Evolutionary conservation across 2,329 filamentous ascomycete genomes (phyloP).

Genomic region (Thyridium curvatum): DNA sequence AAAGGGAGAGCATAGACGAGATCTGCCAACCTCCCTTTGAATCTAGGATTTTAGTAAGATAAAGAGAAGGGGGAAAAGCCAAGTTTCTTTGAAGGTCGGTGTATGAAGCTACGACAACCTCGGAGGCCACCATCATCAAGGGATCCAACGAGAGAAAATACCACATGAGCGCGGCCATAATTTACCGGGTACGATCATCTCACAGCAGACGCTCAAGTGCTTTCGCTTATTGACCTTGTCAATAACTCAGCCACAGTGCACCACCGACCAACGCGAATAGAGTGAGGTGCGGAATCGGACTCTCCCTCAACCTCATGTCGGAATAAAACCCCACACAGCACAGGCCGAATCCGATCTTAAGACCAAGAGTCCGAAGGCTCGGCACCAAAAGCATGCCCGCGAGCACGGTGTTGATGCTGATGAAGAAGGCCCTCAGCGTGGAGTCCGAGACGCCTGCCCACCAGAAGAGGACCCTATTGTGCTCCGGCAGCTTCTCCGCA

Average conservation of each 20-base stretch:
- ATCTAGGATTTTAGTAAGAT: too few relatives aligned
- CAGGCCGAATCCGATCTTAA: background rate
- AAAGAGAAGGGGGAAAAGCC: too few relatives aligned
- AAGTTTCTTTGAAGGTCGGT: too few relatives aligned
- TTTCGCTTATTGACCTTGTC: background rate
- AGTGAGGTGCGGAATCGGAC: conserved; percentile 1
- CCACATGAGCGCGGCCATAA: too few relatives aligned
- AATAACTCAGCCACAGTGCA: background rate
- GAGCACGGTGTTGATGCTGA: conserved; percentile 1
- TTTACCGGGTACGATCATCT: too few relatives aligned
- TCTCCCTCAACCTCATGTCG: conserved; percentile 1
- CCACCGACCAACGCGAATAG: background rate
- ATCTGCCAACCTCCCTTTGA: too few relatives aligned
- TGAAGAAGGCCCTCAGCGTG: conserved; percentile 1
- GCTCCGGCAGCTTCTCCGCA: conserved; percentile 1
- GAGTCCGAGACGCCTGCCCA: background rate
- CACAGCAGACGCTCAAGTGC: too few relatives aligned
- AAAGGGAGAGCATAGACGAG: too few relatives aligned
- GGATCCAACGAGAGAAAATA: too few relatives aligned
- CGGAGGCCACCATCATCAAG: too few relatives aligned
- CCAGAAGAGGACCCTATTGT: conserved; percentile 1
- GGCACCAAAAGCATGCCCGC: background rate
- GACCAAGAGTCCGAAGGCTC: conserved; percentile 1
- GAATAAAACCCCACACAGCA: conserved; percentile 1
- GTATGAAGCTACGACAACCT: too few relatives aligned